phyloP scores from a whole-genome alignment of 768 basidiomycete genomes.

The Pisolithus albus region DNA sequence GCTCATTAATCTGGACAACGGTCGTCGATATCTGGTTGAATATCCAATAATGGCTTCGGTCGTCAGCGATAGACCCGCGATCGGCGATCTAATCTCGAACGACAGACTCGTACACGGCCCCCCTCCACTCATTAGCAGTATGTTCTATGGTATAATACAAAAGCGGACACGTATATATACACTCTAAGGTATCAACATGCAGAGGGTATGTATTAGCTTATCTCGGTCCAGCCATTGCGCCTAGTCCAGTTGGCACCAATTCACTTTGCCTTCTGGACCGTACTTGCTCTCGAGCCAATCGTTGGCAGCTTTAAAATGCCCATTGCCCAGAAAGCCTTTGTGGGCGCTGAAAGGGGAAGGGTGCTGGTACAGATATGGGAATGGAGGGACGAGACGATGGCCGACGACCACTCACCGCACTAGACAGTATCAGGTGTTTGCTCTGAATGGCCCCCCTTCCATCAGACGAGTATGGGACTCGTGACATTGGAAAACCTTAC shows the following conservation, averaged over 20 bases:
- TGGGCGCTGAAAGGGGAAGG: conserved; percentile 77
- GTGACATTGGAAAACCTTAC: conserved; percentile 33
- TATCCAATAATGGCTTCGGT: conserved; percentile 11
- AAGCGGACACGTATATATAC: conserved; percentile 15
- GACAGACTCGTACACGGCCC: neutral
- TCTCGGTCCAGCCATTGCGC: conserved; percentile 5
- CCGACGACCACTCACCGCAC: conserved; percentile 48
- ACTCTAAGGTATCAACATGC: conserved; percentile 1
- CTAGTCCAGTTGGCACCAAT: conserved; percentile 56
- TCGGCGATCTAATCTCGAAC: conserved; percentile 14
- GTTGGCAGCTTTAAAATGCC: conserved; percentile 83
- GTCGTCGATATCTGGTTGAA: conserved; percentile 16
- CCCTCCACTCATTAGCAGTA: neutral
- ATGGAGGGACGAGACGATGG: conserved; percentile 17
- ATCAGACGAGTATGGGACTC: conserved; percentile 16
- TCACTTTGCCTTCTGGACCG: conserved; percentile 61
- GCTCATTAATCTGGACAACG: neutral
- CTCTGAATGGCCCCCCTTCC: conserved; percentile 33
- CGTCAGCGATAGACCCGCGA: conserved; percentile 6
- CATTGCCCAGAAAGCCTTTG: conserved; percentile 81
- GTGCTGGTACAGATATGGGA: conserved; percentile 47
- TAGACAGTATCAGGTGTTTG: conserved; percentile 75
- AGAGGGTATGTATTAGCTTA: neutral
- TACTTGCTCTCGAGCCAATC: conserved; percentile 80
- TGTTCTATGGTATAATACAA: conserved; percentile 18